These are phyloP conservation scores for Capniomyces stellatus DNA, from an alignment of 371 early-diverging fungal genomes.

Conservation along the genomic window DNA sequence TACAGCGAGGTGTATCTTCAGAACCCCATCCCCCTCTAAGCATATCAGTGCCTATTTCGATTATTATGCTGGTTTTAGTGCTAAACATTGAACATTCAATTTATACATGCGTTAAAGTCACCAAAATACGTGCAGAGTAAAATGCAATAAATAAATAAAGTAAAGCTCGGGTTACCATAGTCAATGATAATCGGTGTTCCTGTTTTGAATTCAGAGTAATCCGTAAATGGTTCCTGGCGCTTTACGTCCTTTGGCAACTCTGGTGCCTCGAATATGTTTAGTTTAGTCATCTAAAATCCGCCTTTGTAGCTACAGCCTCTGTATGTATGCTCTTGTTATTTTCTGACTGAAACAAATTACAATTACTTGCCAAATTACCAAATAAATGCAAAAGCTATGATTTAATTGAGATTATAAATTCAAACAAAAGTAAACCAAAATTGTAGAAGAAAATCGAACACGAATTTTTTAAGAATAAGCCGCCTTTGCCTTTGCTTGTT, in stretches of 20 bases:
- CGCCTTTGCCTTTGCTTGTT: too few relatives aligned
- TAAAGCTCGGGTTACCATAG: constrained; percentile 53
- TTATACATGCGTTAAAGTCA: neutral
- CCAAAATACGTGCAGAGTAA: neutral
- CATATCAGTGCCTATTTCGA: neutral
- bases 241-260: neutral
- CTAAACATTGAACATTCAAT: neutral
- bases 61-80: too few relatives aligned
- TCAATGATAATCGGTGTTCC: constrained; percentile 43
- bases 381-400: too few relatives aligned
- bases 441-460: too few relatives aligned
- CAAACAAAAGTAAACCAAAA: too few relatives aligned
- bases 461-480: too few relatives aligned
- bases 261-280: neutral
- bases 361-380: too few relatives aligned
- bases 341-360: too few relatives aligned
- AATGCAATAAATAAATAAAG: constrained; percentile 7
- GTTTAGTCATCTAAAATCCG: neutral
- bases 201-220: neutral
- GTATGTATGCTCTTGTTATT: too few relatives aligned
- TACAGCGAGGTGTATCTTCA: constrained; percentile 25
- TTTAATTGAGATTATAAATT: too few relatives aligned
- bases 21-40: constrained; percentile 55
- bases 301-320: too few relatives aligned
- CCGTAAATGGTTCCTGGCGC: neutral